Percentiles rank a stretch among this genome's conserved stretches.
Evolutionary conservation across 805 yeast species (phyloP).

Genomic region (Wickerhamomyces silvicola): DNA sequence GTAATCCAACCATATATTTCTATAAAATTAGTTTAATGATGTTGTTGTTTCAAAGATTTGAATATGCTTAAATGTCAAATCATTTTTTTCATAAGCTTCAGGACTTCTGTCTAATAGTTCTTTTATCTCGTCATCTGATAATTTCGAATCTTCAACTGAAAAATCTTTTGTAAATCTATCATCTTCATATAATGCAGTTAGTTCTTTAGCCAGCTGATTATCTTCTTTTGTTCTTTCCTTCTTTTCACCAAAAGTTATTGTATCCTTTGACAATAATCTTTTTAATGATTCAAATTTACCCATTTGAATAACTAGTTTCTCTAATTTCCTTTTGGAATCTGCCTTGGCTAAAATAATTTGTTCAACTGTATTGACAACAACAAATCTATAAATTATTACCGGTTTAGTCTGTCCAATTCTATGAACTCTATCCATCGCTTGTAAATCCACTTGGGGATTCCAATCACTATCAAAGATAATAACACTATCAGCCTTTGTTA

Average conservation of each 20-base stretch:
- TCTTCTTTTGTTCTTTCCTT: constrained; percentile 20
- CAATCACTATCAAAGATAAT: constrained; percentile 89
- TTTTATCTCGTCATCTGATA: constrained; percentile 33
- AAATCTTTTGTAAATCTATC: constrained; percentile 33
- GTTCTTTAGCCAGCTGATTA: constrained; percentile 30
- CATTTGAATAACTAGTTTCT: constrained; percentile 64
- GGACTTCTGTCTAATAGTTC: constrained; percentile 45
- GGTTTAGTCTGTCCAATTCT: constrained; percentile 88
- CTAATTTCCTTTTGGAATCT: constrained; percentile 72
- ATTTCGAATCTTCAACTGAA: constrained; percentile 18
- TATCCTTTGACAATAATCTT: constrained; percentile 29
- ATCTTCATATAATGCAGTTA: constrained; percentile 33
- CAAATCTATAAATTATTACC: constrained; percentile 73
- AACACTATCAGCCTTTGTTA: constrained; percentile 85
- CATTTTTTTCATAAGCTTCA: constrained; percentile 31
- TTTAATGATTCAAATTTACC: constrained; percentile 47
- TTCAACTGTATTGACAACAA: constrained; percentile 75
- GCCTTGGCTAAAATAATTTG: constrained; percentile 76
- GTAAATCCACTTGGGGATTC: constrained; percentile 96
- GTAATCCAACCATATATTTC: too few species aligned
- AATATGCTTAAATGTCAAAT: constrained; percentile 27
- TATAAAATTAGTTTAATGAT: too few species aligned
- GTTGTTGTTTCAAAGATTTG: constrained; percentile 33
- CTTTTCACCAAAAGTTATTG: constrained; percentile 13
- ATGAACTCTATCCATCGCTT: constrained; percentile 94